Evolutionary conservation across 2,329 filamentous ascomycete genomes (phyloP).

Genomic region (Grosmannia serpens): DNA sequence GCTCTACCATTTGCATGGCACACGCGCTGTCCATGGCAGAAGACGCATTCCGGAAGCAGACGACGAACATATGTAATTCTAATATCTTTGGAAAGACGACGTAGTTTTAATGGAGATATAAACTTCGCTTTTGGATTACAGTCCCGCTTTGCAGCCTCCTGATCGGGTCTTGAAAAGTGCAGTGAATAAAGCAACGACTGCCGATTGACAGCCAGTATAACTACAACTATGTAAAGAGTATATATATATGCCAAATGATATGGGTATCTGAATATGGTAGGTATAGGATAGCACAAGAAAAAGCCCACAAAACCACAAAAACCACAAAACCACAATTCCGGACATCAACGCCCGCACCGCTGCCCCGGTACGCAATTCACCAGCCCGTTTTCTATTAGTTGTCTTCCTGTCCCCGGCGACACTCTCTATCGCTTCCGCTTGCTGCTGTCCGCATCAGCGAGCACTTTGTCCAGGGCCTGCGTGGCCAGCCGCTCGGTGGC

Average conservation of each 20-base stretch:
- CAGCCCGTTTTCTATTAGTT: background rate
- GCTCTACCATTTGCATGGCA: background rate
- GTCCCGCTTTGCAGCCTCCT: background rate
- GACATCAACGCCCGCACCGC: background rate
- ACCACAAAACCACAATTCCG: background rate
- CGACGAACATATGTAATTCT: background rate
- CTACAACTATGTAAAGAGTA: background rate
- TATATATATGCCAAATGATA: background rate
- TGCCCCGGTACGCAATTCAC: background rate
- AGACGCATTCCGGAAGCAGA: background rate
- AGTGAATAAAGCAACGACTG: background rate
- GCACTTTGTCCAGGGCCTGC: constrained; percentile 36
- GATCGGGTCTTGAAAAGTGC: background rate
- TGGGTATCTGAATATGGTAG: background rate
- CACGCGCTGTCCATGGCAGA: background rate
- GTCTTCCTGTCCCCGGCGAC: background rate
- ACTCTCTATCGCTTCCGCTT: constrained; percentile 29
- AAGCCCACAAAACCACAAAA: background rate
- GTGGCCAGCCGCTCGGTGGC: constrained; percentile 47
- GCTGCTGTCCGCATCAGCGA: constrained; percentile 35
- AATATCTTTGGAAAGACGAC: background rate
- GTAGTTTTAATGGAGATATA: background rate
- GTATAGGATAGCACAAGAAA: background rate
- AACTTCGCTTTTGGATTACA: background rate
- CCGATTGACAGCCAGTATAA: background rate